These are phyloP conservation scores for Russula sp. DNA, from an alignment of 768 basidiomycete genomes.

Conservation along the genomic window DNA sequence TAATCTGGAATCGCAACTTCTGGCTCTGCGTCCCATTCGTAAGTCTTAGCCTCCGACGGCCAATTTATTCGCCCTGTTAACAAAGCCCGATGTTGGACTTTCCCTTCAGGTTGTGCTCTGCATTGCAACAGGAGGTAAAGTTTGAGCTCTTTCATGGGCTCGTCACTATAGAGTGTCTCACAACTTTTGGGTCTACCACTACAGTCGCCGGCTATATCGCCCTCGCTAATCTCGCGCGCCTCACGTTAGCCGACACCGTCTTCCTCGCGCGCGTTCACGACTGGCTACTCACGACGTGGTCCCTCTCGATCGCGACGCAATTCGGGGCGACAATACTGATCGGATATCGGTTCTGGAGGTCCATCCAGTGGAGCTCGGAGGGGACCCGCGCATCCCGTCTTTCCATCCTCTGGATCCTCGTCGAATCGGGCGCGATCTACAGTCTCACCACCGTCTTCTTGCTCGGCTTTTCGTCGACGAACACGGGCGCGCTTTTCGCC, in stretches of 20 bases:
- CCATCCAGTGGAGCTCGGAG: not conserved
- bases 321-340: slow-evolving; percentile 13
- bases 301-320: slow-evolving; percentile 14
- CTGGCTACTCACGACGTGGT: slow-evolving; percentile 11
- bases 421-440: slow-evolving; percentile 18
- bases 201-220: slow-evolving; percentile 10
- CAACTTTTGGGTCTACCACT: not conserved
- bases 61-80: not conserved
- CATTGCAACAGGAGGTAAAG: not conserved
- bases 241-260: not conserved
- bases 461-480: slow-evolving; percentile 7
- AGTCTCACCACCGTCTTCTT: not conserved
- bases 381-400: not conserved
- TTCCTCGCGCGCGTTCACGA: not conserved
- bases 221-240: not conserved
- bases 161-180: not conserved
- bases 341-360: slow-evolving; percentile 5
- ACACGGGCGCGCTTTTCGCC: not conserved
- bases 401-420: slow-evolving; percentile 9
- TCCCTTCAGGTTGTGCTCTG: not conserved
- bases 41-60: not conserved
- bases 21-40: slow-evolving; percentile 9
- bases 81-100: not conserved
- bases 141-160: too few species aligned
- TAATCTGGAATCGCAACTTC: slow-evolving; percentile 11